A percentile compares a stretch with the other conserved stretches of the same genome.
phyloP scores from a whole-genome alignment of 371 early-diverging fungal species.

The Lichtheimia ramosa region DNA sequence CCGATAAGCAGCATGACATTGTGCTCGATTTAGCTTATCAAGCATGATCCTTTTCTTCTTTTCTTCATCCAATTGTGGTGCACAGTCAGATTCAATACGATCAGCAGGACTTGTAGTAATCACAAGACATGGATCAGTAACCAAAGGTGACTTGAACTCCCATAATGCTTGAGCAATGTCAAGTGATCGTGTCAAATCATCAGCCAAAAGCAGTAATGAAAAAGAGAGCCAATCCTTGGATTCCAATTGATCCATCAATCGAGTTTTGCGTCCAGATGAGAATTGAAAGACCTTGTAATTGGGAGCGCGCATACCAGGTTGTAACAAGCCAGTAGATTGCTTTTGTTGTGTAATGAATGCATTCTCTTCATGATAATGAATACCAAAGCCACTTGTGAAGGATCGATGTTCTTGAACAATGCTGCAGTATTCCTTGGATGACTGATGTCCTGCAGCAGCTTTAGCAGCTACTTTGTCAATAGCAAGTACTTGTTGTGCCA shows the following conservation, averaged over 20 bases:
- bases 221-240: slow-evolving; percentile 28
- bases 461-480: slow-evolving; percentile 43
- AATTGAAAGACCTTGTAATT: slow-evolving; percentile 37
- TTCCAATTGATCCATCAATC: slow-evolving; percentile 26
- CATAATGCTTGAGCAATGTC: slow-evolving; percentile 18
- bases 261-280: slow-evolving; percentile 29
- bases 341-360: neutral
- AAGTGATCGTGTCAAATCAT: slow-evolving; percentile 18
- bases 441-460: slow-evolving; percentile 34
- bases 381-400: slow-evolving; percentile 46
- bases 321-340: slow-evolving; percentile 5
- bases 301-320: slow-evolving; percentile 45
- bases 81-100: slow-evolving; percentile 14
- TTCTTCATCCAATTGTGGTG: neutral
- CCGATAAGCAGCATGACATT: slow-evolving; percentile 37
- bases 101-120: slow-evolving; percentile 38
- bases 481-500: slow-evolving; percentile 36
- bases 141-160: neutral
- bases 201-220: slow-evolving; percentile 29
- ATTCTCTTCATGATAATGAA: slow-evolving; percentile 22
- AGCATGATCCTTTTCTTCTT: slow-evolving; percentile 27
- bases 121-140: slow-evolving; percentile 9
- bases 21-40: slow-evolving; percentile 44
- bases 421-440: slow-evolving; percentile 28
- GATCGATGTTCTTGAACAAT: slow-evolving; percentile 33